Evolutionary conservation across 805 yeast genomes (phyloP).

Genomic region (Hanseniaspora meyeri): DNA sequence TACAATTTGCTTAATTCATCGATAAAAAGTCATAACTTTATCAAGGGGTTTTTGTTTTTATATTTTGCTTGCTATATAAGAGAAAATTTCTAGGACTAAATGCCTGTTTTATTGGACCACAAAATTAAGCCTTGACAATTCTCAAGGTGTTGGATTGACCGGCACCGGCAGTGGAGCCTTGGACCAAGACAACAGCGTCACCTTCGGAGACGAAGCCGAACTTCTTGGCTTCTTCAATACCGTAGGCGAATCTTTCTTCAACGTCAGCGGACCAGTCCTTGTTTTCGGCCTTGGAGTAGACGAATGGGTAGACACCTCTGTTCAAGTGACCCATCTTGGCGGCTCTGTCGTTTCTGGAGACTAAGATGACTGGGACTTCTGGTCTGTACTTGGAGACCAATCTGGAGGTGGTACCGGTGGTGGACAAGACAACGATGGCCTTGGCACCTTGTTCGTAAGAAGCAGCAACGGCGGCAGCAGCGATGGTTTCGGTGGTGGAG

Average conservation of each 20-base stretch:
- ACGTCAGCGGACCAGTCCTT: slow-evolving; percentile 94
- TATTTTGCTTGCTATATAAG: not conserved
- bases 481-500: slow-evolving; percentile 89
- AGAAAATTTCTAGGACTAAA: too few species aligned
- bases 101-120: too few species aligned
- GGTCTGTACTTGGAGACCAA: slow-evolving; percentile 96
- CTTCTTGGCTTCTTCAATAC: slow-evolving; percentile 76
- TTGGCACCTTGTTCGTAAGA: slow-evolving; percentile 91
- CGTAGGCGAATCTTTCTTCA: slow-evolving; percentile 86
- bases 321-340: slow-evolving; percentile 93
- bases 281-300: slow-evolving; percentile 46
- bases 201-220: slow-evolving; percentile 79
- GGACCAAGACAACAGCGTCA: slow-evolving; percentile 84
- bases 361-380: slow-evolving; percentile 91
- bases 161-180: slow-evolving; percentile 97
- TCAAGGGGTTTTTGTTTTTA: not conserved
- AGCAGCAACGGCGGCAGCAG: slow-evolving; percentile 93
- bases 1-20: not conserved
- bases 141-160: slow-evolving; percentile 99
- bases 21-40: slow-evolving; percentile 10
- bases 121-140: slow-evolving; percentile 55
- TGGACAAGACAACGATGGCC: slow-evolving; percentile 92
- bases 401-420: slow-evolving; percentile 92
- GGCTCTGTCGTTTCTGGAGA: slow-evolving; percentile 85
- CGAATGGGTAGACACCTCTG: slow-evolving; percentile 97